These are phyloP conservation scores for Scedosporium aurantiacum DNA, from an alignment of 2,329 filamentous ascomycete species.

Conservation along the genomic window DNA sequence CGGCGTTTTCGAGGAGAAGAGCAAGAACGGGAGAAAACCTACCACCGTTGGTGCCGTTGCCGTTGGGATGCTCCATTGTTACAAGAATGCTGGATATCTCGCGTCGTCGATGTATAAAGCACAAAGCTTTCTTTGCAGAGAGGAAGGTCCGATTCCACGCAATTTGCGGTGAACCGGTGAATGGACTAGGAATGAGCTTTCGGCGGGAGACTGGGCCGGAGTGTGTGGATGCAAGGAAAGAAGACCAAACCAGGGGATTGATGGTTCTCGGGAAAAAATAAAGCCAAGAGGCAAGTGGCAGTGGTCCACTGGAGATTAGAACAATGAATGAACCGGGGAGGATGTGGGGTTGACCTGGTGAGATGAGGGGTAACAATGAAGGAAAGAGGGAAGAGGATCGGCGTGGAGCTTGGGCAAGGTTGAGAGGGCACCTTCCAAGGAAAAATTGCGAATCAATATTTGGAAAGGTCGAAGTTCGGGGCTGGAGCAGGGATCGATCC, in stretches of 20 bases:
- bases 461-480: background rate
- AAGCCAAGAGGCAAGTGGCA: background rate
- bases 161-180: background rate
- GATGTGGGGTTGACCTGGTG: background rate
- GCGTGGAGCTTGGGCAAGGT: background rate
- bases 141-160: background rate
- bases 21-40: background rate
- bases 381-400: background rate
- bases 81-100: background rate
- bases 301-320: background rate
- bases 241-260: background rate
- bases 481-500: background rate
- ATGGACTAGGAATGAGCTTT: background rate
- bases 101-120: background rate
- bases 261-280: background rate
- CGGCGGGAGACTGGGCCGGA: background rate
- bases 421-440: background rate
- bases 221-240: background rate
- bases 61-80: background rate
- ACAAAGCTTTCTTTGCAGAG: background rate
- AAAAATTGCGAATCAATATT: background rate
- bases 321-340: background rate
- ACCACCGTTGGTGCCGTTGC: constrained; percentile 1
- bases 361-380: no score
- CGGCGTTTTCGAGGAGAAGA: constrained; percentile 6